Conservation (phyloP, 1,139 yeast species). For the Yamadazyma songkhlaensis region DNA sequence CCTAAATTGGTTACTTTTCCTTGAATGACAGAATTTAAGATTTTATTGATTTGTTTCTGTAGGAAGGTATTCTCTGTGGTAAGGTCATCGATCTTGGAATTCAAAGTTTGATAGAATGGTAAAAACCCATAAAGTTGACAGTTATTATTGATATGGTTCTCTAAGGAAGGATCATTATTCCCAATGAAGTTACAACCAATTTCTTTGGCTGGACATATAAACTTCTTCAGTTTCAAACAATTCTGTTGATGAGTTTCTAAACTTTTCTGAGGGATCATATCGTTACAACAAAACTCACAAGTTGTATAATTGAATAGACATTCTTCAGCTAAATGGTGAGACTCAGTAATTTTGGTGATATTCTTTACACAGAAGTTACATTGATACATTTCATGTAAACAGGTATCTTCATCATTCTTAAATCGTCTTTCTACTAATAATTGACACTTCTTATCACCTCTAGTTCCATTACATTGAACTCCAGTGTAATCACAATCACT, state of each 20-base stretch:
- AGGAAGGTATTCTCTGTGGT: conserved; percentile 27
- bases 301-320: conserved; percentile 41
- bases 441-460: conserved; percentile 14
- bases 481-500: conserved; percentile 52
- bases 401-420: conserved; percentile 13
- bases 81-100: conserved; percentile 18
- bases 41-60: conserved; percentile 44
- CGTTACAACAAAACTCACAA: conserved; percentile 41
- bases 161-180: conserved; percentile 35
- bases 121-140: conserved; percentile 34
- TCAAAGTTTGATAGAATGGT: conserved; percentile 26
- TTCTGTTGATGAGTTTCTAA: conserved; percentile 33
- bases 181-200: conserved; percentile 46
- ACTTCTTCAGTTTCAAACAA: conserved; percentile 31
- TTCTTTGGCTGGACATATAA: conserved; percentile 38
- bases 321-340: conserved; percentile 33
- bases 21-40: conserved; percentile 47
- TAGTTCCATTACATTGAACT: conserved; percentile 39
- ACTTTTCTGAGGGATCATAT: conserved; percentile 35
- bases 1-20: conserved; percentile 55
- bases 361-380: conserved; percentile 40
- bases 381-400: conserved; percentile 33
- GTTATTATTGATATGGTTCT: conserved; percentile 32
- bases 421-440: conserved; percentile 14
- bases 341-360: conserved; percentile 30